Base-by-base conservation (phyloP, 2,329 filamentous ascomycete genomes). In the Elsinoe necatrix region DNA sequence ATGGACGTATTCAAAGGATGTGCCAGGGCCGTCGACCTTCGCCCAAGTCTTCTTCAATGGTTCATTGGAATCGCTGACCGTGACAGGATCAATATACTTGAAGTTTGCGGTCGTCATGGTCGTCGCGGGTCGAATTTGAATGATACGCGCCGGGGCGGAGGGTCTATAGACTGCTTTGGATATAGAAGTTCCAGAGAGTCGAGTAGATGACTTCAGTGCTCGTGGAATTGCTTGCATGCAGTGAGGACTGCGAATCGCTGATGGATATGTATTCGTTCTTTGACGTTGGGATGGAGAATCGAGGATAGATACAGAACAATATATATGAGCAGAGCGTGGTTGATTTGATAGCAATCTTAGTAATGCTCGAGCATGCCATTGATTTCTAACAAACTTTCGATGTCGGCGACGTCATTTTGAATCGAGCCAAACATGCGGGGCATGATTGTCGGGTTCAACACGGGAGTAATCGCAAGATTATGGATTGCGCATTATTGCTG, bases 21-120 rank as follows among this genome's bases (percentile, higher is more conserved):
- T 70, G 14, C 75, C 77, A 41, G 78, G 77, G 0, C 75, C 77
- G 65, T 86, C 83, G 37, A 86, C 83, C 63, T 86, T 86, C 62
- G 71, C 66, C 83, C 83, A 86, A 1, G 82, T 79, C 65, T 82
- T 82, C 55, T 66, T 66, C 16, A 60, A 58, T 9, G 47, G 47
- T 16, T 51, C 47, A 18, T 23, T 34, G 4, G 27, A 51, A 57
- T 67, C 57, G 16, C 43, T 47, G 12, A 37, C 51, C 20, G 76
- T 76, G 1, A 72, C 63, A 1, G 76, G 72, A 65, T 86, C 82
- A 60, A 85, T 81, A 69, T 85, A 81, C 59, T 77, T 77, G 72
- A 86, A 84, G 1, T 64, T 69, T 35, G 75, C 74, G 18, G 76
- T 80, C n/a, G 79, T 82, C 80, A 82, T 83, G 37, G 27, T 29